A percentile compares a stretch with the other conserved stretches of the same genome.
Evolutionary conservation across 2,329 filamentous ascomycete species (phyloP).

Genomic region (Phoma sp.): DNA sequence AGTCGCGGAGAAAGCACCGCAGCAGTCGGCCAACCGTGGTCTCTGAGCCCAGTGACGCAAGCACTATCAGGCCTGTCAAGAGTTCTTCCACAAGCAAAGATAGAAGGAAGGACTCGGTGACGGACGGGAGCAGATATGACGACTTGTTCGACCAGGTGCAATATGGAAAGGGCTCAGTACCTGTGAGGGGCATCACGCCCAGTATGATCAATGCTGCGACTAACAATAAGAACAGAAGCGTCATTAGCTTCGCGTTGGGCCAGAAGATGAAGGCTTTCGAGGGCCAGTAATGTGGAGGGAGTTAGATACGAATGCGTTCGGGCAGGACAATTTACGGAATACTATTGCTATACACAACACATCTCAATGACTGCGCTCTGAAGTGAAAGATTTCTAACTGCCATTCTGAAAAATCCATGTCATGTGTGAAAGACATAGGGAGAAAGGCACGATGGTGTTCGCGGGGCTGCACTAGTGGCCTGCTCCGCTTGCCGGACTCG

Average conservation of each 20-base stretch:
- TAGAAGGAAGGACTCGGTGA: slow-evolving; percentile 42
- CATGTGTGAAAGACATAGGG: background rate
- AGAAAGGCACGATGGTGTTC: background rate
- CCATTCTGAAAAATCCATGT: background rate
- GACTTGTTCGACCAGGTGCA: slow-evolving; percentile 35
- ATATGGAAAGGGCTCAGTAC: slow-evolving; percentile 42
- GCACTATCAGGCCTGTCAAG: slow-evolving; percentile 41
- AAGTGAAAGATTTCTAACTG: background rate
- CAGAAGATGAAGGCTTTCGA: slow-evolving; percentile 43
- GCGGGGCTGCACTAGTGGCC: slow-evolving; percentile 17
- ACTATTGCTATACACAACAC: background rate
- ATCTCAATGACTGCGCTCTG: background rate
- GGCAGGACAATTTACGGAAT: background rate
- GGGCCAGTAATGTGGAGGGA: background rate
- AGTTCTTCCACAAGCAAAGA: slow-evolving; percentile 17
- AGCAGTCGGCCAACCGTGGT: slow-evolving; percentile 30
- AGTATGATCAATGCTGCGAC: slow-evolving; percentile 45
- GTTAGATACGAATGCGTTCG: background rate
- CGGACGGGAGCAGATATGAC: slow-evolving; percentile 37
- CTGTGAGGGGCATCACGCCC: slow-evolving; percentile 45
- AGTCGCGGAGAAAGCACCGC: slow-evolving; percentile 26
- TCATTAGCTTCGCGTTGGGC: slow-evolving; percentile 42
- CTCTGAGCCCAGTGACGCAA: slow-evolving; percentile 45
- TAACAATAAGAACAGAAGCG: slow-evolving; percentile 45
- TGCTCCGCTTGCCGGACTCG: slow-evolving; percentile 11